Conservation (phyloP, 345 rosid genomes). For the Firmiana major region DNA sequence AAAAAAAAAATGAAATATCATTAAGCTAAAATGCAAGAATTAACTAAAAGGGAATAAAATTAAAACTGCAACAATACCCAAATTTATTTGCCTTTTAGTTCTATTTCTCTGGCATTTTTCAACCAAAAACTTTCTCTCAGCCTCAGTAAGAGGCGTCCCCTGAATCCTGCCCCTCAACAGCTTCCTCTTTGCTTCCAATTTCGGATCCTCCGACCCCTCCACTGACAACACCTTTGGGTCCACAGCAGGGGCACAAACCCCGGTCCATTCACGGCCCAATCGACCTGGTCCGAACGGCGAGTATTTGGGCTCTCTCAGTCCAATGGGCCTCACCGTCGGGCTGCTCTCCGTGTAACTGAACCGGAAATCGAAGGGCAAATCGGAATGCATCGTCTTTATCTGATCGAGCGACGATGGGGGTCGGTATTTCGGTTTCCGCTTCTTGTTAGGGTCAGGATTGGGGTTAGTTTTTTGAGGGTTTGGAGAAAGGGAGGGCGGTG, state of each 20-base stretch:
- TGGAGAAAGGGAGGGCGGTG: conserved; percentile 64
- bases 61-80: conserved; percentile 36
- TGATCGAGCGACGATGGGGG: conserved; percentile 84
- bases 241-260: conserved; percentile 81
- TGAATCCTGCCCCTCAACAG: conserved; percentile 53
- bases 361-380: conserved; percentile 81
- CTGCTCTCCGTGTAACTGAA: conserved; percentile 87
- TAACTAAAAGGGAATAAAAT: not conserved
- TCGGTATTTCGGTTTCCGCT: conserved; percentile 62
- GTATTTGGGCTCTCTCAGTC: conserved; percentile 90
- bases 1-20: not conserved
- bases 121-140: conserved; percentile 79
- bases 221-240: conserved; percentile 56
- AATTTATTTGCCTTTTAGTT: conserved; percentile 70
- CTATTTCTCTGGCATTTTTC: conserved; percentile 61
- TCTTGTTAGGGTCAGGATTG: conserved; percentile 31
- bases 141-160: conserved; percentile 56
- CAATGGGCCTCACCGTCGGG: conserved; percentile 66
- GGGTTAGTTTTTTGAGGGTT: conserved; percentile 26
- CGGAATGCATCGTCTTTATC: conserved; percentile 45
- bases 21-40: not conserved
- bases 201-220: conserved; percentile 59
- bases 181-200: conserved; percentile 75
- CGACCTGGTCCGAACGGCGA: conserved; percentile 90
- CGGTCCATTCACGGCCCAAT: conserved; percentile 78